Conservation (phyloP, 2,329 filamentous ascomycete species). For the Fusarium sterilihyphosum region DNA sequence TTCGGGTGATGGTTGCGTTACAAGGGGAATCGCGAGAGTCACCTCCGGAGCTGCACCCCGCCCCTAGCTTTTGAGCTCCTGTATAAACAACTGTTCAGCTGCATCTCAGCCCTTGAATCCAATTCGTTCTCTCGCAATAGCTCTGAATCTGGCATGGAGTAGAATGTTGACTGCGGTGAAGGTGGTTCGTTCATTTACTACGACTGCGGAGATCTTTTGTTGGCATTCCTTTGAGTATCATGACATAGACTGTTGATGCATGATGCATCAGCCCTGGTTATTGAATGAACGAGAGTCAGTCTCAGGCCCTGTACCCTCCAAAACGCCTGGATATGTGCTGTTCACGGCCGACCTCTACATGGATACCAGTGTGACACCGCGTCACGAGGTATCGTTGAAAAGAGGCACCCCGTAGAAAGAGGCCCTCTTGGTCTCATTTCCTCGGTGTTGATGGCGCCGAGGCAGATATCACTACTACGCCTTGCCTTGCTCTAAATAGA, state of each 20-base stretch:
- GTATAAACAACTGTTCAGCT: neutral
- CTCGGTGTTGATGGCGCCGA: conserved; percentile 7
- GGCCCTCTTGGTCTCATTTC: neutral
- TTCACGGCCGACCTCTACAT: neutral
- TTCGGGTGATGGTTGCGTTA: neutral
- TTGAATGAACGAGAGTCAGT: neutral
- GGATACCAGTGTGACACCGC: neutral
- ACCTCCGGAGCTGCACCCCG: neutral
- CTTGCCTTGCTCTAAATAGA: neutral
- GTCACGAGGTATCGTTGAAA: conserved; percentile 11
- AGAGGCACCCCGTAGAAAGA: conserved; percentile 18
- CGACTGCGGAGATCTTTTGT: neutral
- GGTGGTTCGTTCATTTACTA: neutral
- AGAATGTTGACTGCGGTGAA: neutral
- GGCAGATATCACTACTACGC: neutral
- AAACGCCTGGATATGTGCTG: neutral
- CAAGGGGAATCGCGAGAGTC: conserved; percentile 1
- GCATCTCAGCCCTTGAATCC: neutral
- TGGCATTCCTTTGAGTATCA: conserved; percentile 1
- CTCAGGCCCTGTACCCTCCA: neutral
- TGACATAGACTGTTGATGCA: neutral
- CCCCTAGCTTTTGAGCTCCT: neutral
- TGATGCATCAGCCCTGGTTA: neutral
- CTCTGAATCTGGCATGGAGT: neutral
- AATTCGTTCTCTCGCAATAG: neutral